Evolutionary conservation across 805 yeast genomes (phyloP), one percentile per base, ranked within the genome.

Genomic region (Saccharomycopsis sp.): DNA sequence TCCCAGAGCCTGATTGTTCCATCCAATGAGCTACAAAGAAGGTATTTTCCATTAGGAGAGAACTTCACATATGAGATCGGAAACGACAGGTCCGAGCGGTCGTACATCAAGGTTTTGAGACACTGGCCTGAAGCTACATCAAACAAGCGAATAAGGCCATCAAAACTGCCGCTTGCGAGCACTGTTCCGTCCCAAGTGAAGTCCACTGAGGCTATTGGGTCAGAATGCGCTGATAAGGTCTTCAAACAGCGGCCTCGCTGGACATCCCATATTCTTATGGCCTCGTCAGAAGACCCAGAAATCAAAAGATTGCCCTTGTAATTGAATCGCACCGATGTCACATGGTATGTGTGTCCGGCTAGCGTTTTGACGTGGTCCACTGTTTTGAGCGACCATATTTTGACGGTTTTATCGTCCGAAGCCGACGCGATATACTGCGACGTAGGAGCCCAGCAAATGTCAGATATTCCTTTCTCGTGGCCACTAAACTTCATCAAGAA

Each of bases 81-180:
- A 65, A 82, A 85, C 15, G 87, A 81, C 1, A 88, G 84, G 44
- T 86, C 83, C 52, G 80, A 80, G 62, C 84, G 83, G 65, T 88
- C 92, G 66, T 85, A 88, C 40, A 91, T 89, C 63, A 92, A 71
- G 0, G 98, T 94, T 67, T 91, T 89, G 64, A 92, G 74, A 73
- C 98, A 92, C 64, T 91, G 96, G 2, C 97, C 97, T 0, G 95
- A 79, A 52, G 81, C 85, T 18, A 91, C 80, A 68, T 91, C 97
- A 75, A 95, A 92, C 16, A 92, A 73, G 53, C 99, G 76, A 24
- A 92, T 86, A 63, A 90, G 76, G 2, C 99, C 99, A 71, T 92
- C 99, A 68, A 85, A 87, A 16, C 96, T 86, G 0, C 95, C 94
- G 61, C 96, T 86, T 2, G 84, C 87, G 7, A 94, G 81, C 41